These are phyloP conservation scores for Colletotrichum sp. DNA, from an alignment of 2,329 filamentous ascomycete genomes.

Conservation along the genomic window DNA sequence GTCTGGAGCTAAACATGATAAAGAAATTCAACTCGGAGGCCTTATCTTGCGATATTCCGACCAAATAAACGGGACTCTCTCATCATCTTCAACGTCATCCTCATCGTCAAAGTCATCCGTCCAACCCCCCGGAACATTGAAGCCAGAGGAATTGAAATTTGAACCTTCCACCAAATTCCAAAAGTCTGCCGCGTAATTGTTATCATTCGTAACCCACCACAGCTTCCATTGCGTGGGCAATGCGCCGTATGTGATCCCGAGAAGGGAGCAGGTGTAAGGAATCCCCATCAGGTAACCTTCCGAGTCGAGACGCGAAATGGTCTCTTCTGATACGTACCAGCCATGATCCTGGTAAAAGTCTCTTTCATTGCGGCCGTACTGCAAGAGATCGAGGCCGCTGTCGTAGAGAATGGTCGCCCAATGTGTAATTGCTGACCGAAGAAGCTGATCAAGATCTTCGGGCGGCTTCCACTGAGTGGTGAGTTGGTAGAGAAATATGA, in stretches of 20 bases:
- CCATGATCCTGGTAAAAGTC: no score
- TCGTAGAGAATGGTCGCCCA: background rate
- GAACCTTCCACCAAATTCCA: background rate
- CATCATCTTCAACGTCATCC: accelerated
- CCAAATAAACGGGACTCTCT: background rate
- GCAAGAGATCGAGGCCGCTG: background rate
- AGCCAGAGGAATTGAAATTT: background rate
- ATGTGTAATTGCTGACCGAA: background rate
- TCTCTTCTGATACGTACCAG: no score
- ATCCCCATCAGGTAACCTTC: background rate
- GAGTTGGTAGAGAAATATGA: accelerated
- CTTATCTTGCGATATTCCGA: background rate
- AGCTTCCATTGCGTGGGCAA: background rate
- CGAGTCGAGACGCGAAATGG: no score
- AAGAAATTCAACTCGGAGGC: background rate
- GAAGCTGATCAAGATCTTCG: background rate
- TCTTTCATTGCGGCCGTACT: no score
- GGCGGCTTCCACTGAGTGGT: background rate
- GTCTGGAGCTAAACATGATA: no score
- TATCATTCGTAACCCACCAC: background rate
- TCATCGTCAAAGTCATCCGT: background rate
- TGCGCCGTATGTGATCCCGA: background rate
- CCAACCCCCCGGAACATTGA: background rate
- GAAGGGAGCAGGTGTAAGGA: background rate
- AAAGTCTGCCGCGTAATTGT: background rate